These are phyloP conservation scores for Mucor sp. DNA, from an alignment of 371 early-diverging fungal species.

Conservation along the genomic window DNA sequence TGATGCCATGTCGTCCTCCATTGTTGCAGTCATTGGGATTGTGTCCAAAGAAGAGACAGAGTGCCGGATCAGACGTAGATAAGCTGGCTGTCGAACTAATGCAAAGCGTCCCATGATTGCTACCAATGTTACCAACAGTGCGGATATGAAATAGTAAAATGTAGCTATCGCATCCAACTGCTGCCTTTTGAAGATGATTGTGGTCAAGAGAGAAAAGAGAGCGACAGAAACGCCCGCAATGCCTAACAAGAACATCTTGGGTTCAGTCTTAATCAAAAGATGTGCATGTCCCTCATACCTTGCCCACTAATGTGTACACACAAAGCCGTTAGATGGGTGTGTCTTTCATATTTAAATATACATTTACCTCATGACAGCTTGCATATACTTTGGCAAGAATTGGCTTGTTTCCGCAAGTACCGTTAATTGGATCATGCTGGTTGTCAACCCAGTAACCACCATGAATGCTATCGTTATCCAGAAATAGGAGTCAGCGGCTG, in stretches of 20 bases:
- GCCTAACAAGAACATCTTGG: slow-evolving; percentile 20
- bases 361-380: slow-evolving; percentile 72
- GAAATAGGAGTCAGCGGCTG: slow-evolving; percentile 46
- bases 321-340: too few species aligned
- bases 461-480: slow-evolving; percentile 57
- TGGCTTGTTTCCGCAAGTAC: slow-evolving; percentile 72
- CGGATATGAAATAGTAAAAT: slow-evolving; percentile 55
- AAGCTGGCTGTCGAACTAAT: slow-evolving; percentile 44
- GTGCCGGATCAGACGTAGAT: slow-evolving; percentile 1
- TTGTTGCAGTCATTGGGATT: background rate
- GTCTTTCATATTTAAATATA: background rate
- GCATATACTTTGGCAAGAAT: slow-evolving; percentile 67
- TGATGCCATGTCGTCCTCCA: background rate
- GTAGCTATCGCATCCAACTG: slow-evolving; percentile 36
- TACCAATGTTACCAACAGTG: slow-evolving; percentile 43
- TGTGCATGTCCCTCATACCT: slow-evolving; percentile 26
- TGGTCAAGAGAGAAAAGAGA: slow-evolving; percentile 49
- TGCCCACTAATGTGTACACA: slow-evolving; percentile 38
- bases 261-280: background rate
- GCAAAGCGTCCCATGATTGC: slow-evolving; percentile 47
- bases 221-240: slow-evolving; percentile 66
- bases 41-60: background rate
- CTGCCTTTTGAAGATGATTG: slow-evolving; percentile 15
- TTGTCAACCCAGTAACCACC: slow-evolving; percentile 56
- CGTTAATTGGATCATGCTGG: slow-evolving; percentile 65